Base-by-base conservation (phyloP, 2,329 filamentous ascomycete genomes). In the Fusarium protoensiforme region DNA sequence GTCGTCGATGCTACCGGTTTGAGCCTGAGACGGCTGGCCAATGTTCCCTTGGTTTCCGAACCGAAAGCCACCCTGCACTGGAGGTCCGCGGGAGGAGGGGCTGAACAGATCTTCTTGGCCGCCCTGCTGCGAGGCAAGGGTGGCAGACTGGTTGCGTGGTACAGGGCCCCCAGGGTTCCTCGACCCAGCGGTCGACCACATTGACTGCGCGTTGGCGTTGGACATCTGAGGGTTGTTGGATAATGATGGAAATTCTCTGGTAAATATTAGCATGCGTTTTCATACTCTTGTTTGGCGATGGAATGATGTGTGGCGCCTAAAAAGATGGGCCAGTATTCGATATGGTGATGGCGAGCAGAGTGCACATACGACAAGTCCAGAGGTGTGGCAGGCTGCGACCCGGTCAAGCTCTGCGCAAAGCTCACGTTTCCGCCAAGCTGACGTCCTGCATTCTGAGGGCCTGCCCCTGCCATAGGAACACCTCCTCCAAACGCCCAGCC, bases 181-280 rank as follows among this genome's bases (percentile, higher is more conserved):
- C 20, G 86, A 83, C 8, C 85, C 85, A 69, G 84, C 83, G 29
- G 84, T 83, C 46, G 88, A 86, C 89, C 89, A 91, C 81, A 91
- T 84, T 7, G 87, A 87, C 16, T 85, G 82, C 69, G 86, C 86
- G 53, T 79, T 86, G 8, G 85, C 80, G 66, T 81, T 87, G 31
- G 86, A 82, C 48, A 90, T 80, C 76, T 89, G 88, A 51, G 88
- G 84, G 72, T 88, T 91, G 76, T 89, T 91, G 60, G 90, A 91
- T 74, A 92, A 81, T 24, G 90, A 91, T 10, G 91, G 91, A 63
- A 92, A 92, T 78, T 92, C 90, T 69, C 90, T 92, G 69, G n/a
- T n/a, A n/a, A 18, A n/a, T 22, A 46, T 74, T 51, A 72, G 68
- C 39, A 56, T 20, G 36, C 38, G 59, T 36, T 39, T 58, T 51